Evolutionary conservation across 371 early-diverging fungal species (phyloP).

Genomic region (Mucor plumbeus): DNA sequence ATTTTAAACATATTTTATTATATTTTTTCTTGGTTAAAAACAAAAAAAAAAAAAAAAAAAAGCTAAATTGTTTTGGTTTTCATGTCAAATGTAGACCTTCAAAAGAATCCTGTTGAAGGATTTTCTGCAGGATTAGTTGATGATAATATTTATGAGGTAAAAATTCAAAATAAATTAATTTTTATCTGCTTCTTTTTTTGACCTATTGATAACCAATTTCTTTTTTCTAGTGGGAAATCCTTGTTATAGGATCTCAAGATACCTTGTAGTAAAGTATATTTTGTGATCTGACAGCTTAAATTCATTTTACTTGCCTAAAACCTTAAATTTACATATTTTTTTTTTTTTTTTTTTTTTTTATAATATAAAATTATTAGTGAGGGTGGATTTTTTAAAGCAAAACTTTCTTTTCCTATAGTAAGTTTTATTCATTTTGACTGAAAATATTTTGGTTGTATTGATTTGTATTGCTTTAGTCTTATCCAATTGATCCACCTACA

Average conservation of each 20-base stretch:
- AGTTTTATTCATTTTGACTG: constrained; percentile 15
- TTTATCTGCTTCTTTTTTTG: constrained; percentile 1
- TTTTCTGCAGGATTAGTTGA: constrained; percentile 83
- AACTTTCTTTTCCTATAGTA: constrained; percentile 79
- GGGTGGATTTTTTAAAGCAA: constrained; percentile 92
- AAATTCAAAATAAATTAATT: background rate
- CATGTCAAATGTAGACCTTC: constrained; percentile 55
- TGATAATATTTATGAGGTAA: constrained; percentile 74
- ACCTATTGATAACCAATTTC: background rate
- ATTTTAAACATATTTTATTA: background rate
- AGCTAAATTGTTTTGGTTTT: constrained; percentile 7
- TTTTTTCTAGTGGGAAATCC: constrained; percentile 75
- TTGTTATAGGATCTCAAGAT: constrained; percentile 89
- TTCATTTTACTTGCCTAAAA: background rate
- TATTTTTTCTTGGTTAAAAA: too few species aligned
- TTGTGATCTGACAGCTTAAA: constrained; percentile 22
- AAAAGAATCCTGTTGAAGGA: constrained; percentile 76
- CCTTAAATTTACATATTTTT: constrained; percentile 11
- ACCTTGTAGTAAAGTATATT: constrained; percentile 76
- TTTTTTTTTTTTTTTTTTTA: constrained; percentile 19
- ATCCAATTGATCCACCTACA: constrained; percentile 85
- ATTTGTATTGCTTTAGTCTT: constrained; percentile 45
- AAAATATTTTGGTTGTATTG: background rate
- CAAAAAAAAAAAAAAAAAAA: constrained; percentile 9
- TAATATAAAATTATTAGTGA: constrained; percentile 50